Evolutionary conservation across 2,329 filamentous ascomycete genomes (phyloP).

Genomic region (Curvularia lunata): DNA sequence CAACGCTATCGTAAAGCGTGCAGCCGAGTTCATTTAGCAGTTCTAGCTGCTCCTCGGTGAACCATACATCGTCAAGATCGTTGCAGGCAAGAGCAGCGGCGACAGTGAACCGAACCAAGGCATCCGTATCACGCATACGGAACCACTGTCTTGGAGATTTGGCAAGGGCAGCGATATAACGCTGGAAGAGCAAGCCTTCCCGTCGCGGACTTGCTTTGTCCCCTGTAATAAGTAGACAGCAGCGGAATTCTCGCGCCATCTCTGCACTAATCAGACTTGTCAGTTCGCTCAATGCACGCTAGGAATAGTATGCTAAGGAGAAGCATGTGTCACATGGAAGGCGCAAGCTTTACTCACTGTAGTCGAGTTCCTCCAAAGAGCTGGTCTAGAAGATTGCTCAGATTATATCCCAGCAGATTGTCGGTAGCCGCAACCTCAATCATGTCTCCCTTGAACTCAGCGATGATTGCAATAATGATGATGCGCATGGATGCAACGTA

Average conservation of each 20-base stretch:
- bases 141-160: constrained; percentile 36
- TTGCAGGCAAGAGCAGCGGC: constrained; percentile 44
- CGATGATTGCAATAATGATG: constrained; percentile 29
- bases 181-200: constrained; percentile 32
- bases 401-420: not conserved
- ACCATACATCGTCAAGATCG: constrained; percentile 31
- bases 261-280: not conserved
- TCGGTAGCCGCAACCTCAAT: constrained; percentile 10
- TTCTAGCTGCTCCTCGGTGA: constrained; percentile 20
- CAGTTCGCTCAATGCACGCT: not conserved
- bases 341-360: no score
- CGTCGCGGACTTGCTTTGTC: constrained; percentile 25
- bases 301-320: no score
- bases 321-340: no score
- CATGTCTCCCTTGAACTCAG: constrained; percentile 24
- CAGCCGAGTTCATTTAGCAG: constrained; percentile 32
- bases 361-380: not conserved
- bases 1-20: constrained; percentile 42
- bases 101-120: constrained; percentile 42
- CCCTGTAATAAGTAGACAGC: constrained; percentile 21
- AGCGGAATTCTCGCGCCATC: constrained; percentile 26
- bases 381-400: not conserved
- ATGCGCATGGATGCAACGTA: constrained; percentile 29
- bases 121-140: constrained; percentile 46
- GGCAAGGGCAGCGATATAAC: constrained; percentile 38